phyloP scores from a whole-genome alignment of 768 basidiomycete species.

The Neoboletus magnificus region DNA sequence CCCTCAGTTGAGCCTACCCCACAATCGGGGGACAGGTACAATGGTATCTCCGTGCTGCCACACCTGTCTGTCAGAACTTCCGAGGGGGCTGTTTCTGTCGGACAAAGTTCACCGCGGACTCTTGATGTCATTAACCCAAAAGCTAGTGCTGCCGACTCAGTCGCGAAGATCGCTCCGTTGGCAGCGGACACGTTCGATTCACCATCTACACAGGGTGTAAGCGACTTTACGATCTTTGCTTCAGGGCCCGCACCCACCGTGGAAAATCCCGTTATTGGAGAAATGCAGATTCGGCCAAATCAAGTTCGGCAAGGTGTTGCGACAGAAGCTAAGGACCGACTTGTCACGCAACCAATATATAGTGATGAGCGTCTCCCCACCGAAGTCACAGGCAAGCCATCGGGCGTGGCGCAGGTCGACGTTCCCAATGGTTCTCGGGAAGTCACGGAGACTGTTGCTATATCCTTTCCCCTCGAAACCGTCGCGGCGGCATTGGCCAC shows the following conservation, averaged over 20 bases:
- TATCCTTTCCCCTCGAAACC: neutral
- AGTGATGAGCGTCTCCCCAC: neutral
- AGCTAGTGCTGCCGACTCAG: neutral
- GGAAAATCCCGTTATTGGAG: neutral
- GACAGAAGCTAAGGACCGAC: neutral
- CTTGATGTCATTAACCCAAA: neutral
- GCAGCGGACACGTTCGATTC: neutral
- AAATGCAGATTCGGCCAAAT: neutral
- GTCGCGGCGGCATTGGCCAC: neutral
- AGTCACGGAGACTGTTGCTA: slow-evolving; percentile 3
- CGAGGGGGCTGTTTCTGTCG: slow-evolving; percentile 6
- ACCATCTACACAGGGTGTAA: neutral
- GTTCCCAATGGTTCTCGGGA: slow-evolving; percentile 3
- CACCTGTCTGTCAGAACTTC: neutral
- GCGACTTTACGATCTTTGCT: neutral
- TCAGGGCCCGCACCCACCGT: neutral
- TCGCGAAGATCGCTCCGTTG: neutral
- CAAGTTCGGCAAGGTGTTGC: neutral
- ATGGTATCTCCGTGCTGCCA: neutral
- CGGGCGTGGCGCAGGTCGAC: slow-evolving; percentile 1
- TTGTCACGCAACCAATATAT: neutral
- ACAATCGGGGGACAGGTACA: slow-evolving; percentile 5
- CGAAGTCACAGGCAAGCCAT: neutral
- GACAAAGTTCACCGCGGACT: neutral
- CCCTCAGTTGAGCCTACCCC: slow-evolving; percentile 17